Base-by-base conservation (phyloP, 176 grass and related monocot genomes). In the Oryza nivara region DNA sequence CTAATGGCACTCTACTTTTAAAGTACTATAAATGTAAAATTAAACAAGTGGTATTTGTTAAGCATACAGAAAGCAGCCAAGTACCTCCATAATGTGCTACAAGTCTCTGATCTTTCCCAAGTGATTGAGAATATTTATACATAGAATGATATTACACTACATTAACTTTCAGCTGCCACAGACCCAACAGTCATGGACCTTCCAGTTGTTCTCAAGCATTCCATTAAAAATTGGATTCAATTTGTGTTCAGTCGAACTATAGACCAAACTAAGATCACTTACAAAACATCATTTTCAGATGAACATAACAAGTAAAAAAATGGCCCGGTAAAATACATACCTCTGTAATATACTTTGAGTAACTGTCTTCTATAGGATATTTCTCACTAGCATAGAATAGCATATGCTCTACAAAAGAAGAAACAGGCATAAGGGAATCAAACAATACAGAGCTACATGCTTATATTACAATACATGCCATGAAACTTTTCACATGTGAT, bases 371-470 rank as follows among this genome's bases (percentile, higher is more conserved):
- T 56, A 89, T 20, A 7, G 96, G 96, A 90, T 98, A 98, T 84
- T 98, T 98, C 86, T 98, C 91, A 11, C 96, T 98, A 14, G 96
- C 93, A 75, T 94, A 98, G 88, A 98, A 98, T 22, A 98, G 85
- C 96, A 98, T 98, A 85, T 98, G 96, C 78, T 98, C 96, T 94
- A 80, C 32, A 88, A 80, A 76, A 96, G 46, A 65, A 68, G n/a
- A 79, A 89, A 15, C 23, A 65, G 25, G 74, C 44, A 82, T 70
- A 51, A 65, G 51, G 3, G 30, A 84, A 54, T 3, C 48, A 65
- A 71, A 49, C 43, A 77, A 73, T 77, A 48, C 60, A 80, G 61
- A 86, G 58, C 49, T 45, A 35, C 60, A 30, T 19, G 80, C 64
- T 58, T 25, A 35, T 73, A 74, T 58, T 68, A 76, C 34, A 41